These are phyloP conservation scores for Chimonanthus salicifolius DNA, from an alignment of 164 flowering plant species.

Conservation along the genomic window DNA sequence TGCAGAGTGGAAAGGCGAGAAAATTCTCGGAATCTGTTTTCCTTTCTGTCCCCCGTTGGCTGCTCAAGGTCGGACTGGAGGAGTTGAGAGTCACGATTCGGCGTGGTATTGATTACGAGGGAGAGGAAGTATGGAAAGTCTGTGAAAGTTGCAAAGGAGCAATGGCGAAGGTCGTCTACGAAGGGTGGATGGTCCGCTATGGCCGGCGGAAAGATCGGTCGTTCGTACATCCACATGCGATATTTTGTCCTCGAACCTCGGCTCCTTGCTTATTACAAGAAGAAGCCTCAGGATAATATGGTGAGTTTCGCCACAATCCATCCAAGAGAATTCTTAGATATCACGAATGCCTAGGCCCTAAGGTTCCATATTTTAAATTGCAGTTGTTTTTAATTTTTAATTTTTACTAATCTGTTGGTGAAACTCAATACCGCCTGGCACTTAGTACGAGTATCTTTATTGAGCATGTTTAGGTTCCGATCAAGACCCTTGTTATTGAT, in stretches of 20 bases:
- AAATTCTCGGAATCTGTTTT: not conserved
- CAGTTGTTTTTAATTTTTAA: not conserved
- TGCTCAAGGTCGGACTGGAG: not conserved
- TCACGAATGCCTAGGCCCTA: not conserved
- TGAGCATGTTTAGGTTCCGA: conserved; percentile 58
- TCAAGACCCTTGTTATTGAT: conserved; percentile 87
- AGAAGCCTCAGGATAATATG: conserved; percentile 91
- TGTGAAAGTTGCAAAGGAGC: not conserved
- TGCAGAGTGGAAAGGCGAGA: not conserved
- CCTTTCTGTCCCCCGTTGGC: not conserved
- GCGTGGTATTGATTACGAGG: not conserved
- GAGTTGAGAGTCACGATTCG: not conserved
- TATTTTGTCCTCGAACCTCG: conserved; percentile 91
- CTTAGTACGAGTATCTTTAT: not conserved
- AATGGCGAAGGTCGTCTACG: conserved; percentile 78
- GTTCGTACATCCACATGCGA: conserved; percentile 94
- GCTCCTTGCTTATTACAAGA: conserved; percentile 92
- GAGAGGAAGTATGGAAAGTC: not conserved
- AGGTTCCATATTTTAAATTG: not conserved
- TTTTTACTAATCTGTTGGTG: not conserved
- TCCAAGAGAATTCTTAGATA: not conserved
- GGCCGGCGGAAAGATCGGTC: conserved; percentile 96
- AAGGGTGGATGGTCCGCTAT: conserved; percentile 98
- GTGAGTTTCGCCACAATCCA: conserved; percentile 20
- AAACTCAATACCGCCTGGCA: not conserved